Base-by-base conservation (phyloP, 352 stramenopile genomes). In the Thalassiosira livingstoniorum region DNA sequence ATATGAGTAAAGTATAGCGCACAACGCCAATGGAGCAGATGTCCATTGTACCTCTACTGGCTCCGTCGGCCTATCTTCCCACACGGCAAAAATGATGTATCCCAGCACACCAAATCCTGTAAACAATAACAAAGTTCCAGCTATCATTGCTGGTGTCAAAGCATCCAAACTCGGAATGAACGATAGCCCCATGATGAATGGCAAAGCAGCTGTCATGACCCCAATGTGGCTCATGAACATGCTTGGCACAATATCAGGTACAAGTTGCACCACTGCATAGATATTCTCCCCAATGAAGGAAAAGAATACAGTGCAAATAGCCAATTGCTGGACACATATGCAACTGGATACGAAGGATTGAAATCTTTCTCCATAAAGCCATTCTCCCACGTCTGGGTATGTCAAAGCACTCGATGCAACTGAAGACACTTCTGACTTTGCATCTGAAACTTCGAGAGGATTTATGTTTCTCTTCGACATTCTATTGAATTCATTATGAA, bases 291-390 rank as follows among this genome's bases (percentile, higher is more conserved):
- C 76, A 39, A 93, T 82, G 78, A 93, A 93, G 1, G 75, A 87
- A 39, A 92, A 79, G 83, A 90, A 93, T n/a, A 93, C 88, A n/a
- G 88, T 93, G 69, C 88, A 93, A 69, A 93, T 85, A n/a, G 86
- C 81, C 31, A 93, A 43, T 79, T 93, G 88, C 29, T 90, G 83
- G 0, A 72, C 69, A 67, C 85, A 91, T 25, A 93, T 81, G 60
- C 70, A 89, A 39, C 43, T 32, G 15, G 78, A 80, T 21, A 92
- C 67, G 43, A 87, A 91, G 37, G 67, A 71, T 68, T 90, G 73
- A 79, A 93, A 92, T 25, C 45, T 73, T 39, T 75, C 64, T 29
- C 88, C 88, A 57, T 89, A 91, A 18, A 82, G 78, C 80, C 79
- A 90, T 64, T 92, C 78, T 13, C 86, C 86, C 2, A 92, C 75